Evolutionary conservation across 148 eudicot genomes (phyloP).

Genomic region (Rhododendron mucronatum): DNA sequence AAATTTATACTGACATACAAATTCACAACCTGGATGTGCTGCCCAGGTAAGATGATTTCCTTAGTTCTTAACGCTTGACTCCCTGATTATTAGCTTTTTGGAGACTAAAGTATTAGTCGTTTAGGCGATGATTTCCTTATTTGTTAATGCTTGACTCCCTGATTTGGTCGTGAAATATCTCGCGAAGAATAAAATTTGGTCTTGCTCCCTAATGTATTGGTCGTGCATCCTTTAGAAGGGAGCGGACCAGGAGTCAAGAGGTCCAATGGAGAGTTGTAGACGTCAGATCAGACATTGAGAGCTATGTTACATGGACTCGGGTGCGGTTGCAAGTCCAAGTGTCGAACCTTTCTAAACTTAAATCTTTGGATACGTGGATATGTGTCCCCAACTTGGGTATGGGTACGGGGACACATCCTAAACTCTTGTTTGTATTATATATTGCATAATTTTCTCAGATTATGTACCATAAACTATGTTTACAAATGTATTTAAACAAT

Average conservation of each 20-base stretch:
- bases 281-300: not conserved
- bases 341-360: too few species aligned
- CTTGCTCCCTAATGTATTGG: not conserved
- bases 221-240: not conserved
- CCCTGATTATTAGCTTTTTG: not conserved
- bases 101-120: not conserved
- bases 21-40: conserved; percentile 78
- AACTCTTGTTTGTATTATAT: too few species aligned
- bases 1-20: conserved; percentile 72
- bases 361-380: too few species aligned
- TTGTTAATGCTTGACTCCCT: not conserved
- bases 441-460: too few species aligned
- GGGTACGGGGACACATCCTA: too few species aligned
- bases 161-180: not conserved
- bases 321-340: too few species aligned
- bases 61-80: not conserved
- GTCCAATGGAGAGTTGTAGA: not conserved
- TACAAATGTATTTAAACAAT: too few species aligned
- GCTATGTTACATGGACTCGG: too few species aligned
- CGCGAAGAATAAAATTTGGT: not conserved
- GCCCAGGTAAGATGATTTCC: conserved; percentile 51
- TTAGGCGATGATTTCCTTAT: not conserved
- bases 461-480: too few species aligned
- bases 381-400: too few species aligned
- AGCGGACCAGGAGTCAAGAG: not conserved